Conservation (phyloP, 176 grass and related monocot genomes). For the Chrysopogon serrulatus region DNA sequence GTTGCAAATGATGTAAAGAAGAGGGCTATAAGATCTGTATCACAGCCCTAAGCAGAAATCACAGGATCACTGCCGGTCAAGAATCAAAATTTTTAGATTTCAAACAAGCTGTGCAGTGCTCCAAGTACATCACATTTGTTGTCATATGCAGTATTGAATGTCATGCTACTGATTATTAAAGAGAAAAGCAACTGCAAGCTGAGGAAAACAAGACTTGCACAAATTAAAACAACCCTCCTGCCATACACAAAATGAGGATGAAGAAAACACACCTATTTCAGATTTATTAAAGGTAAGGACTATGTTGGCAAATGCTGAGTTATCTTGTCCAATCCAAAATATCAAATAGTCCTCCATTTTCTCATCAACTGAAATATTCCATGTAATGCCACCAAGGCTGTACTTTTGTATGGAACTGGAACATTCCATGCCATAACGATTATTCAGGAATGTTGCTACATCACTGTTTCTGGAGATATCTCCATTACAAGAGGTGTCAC, state of each 20-base stretch:
- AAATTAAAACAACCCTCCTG: neutral
- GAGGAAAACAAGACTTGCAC: neutral
- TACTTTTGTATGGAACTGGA: conserved; percentile 36
- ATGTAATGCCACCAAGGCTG: conserved; percentile 69
- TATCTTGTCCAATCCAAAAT: conserved; percentile 87
- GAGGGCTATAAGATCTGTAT: neutral
- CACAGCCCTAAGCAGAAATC: neutral
- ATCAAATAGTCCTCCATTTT: conserved; percentile 80
- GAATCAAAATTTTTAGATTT: neutral
- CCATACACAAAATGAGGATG: neutral
- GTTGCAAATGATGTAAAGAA: neutral
- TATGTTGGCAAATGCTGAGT: conserved; percentile 82
- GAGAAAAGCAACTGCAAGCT: neutral
- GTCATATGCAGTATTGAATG: neutral
- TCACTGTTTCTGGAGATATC: conserved; percentile 15
- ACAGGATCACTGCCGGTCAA: neutral
- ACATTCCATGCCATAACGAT: conserved; percentile 31
- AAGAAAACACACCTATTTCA: conserved; percentile 64
- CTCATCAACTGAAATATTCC: conserved; percentile 45
- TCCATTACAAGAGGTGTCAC: neutral
- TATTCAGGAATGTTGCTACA: conserved; percentile 26
- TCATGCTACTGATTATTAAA: neutral
- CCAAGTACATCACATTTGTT: neutral
- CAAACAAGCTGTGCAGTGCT: neutral
- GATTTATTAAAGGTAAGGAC: conserved; percentile 92